These are phyloP conservation scores for Aspergillus nanangensis DNA, from an alignment of 495 filamentous ascomycete genomes.

Conservation along the genomic window DNA sequence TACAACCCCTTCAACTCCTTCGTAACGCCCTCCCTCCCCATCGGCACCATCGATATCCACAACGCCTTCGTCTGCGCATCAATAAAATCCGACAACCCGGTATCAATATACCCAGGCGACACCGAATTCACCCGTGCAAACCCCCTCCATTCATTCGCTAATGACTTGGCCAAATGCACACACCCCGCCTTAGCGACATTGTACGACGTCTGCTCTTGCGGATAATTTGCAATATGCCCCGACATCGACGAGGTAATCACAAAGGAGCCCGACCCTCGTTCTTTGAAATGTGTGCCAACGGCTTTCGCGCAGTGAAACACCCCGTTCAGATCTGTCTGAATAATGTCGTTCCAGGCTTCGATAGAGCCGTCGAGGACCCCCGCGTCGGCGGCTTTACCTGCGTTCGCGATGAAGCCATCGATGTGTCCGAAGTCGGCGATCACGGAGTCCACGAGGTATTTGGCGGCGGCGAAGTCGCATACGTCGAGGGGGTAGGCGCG, in stretches of 20 bases:
- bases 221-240: constrained; percentile 73
- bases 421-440: constrained; percentile 62
- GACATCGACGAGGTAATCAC: constrained; percentile 65
- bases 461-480: constrained; percentile 46
- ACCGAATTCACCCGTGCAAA: constrained; percentile 74
- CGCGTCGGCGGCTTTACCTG: constrained; percentile 57
- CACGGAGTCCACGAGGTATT: constrained; percentile 45
- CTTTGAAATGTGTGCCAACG: constrained; percentile 60
- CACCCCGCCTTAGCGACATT: constrained; percentile 69
- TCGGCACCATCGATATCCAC: constrained; percentile 71
- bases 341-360: constrained; percentile 62
- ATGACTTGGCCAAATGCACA: constrained; percentile 50
- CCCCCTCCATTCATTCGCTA: constrained; percentile 75
- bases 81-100: constrained; percentile 73
- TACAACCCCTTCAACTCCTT: constrained; percentile 85
- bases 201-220: constrained; percentile 77
- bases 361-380: constrained; percentile 62
- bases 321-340: constrained; percentile 60
- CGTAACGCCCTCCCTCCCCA: constrained; percentile 69
- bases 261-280: constrained; percentile 55
- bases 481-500: constrained; percentile 62
- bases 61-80: constrained; percentile 62
- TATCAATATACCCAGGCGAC: constrained; percentile 77
- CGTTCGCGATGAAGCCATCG: constrained; percentile 66
- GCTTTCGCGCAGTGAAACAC: constrained; percentile 68